Percentiles rank a stretch among this genome's conserved stretches.
Conservation (phyloP, 306 rosid genomes). For the Argentina anserina region DNA sequence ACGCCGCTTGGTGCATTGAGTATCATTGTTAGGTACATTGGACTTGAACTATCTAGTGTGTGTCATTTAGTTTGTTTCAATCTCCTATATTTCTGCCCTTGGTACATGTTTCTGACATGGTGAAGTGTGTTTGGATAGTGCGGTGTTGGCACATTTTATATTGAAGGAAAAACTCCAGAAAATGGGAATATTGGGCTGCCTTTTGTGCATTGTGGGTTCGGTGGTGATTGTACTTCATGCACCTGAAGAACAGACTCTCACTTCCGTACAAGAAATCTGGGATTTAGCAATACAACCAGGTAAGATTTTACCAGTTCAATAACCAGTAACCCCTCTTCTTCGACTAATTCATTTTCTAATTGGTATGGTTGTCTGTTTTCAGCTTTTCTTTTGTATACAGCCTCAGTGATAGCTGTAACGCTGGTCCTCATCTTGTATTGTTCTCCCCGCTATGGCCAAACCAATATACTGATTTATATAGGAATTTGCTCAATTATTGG, state of each 20-base stretch:
- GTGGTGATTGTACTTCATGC: conserved; percentile 75
- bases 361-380: conserved; percentile 28
- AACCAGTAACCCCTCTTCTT: conserved; percentile 3
- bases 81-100: neutral
- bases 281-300: conserved; percentile 82
- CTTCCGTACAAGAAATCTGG: conserved; percentile 71
- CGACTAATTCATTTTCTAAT: neutral
- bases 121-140: conserved; percentile 37
- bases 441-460: conserved; percentile 77
- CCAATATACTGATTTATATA: conserved; percentile 60
- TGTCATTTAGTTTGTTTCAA: neutral
- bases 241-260: conserved; percentile 53
- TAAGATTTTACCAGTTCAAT: conserved; percentile 25
- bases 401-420: conserved; percentile 55
- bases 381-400: conserved; percentile 78
- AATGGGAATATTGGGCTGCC: conserved; percentile 86
- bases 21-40: conserved; percentile 73
- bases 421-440: conserved; percentile 61
- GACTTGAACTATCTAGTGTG: neutral
- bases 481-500: conserved; percentile 83
- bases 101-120: neutral
- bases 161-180: conserved; percentile 75
- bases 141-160: conserved; percentile 81
- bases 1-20: conserved; percentile 93
- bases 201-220: conserved; percentile 79